Evolutionary conservation across 192 early-diverging fungal genomes (phyloP), one percentile per base, ranked within the genome.

Genomic region (Funneliformis geosporum): DNA sequence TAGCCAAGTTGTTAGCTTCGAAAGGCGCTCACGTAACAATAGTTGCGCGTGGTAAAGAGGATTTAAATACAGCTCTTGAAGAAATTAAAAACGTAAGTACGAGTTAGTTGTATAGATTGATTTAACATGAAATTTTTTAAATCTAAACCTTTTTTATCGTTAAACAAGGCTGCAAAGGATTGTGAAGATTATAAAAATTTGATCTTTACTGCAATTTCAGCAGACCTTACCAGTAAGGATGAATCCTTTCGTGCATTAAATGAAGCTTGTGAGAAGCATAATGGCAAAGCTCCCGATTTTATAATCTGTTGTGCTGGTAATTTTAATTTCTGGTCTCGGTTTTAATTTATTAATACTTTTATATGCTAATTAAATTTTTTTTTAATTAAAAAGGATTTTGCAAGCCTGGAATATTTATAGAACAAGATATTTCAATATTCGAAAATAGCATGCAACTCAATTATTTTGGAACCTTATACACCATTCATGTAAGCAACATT

Each of bases 1-100:
- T 93, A 0, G 91, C 91, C n/a, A 81, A 88, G 40, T 86, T 91
- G 43, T 80, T 93, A 50, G 92, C 87, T 2, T 88, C 89, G 25
- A 85, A 86, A 42, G 92, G 93, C 12, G 93, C 93, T 1, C 86
- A 93, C 78, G 88, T 93, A 1, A 90, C 90, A 0, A 93, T 93
- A 78, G 87, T 92, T 1, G 93, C 92, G 8, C 82, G 88, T 39
- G 85, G 86, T 44, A 78, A 79, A 42, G 71, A 59, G 0, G 81
- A 85, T 38, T 83, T 91, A 7, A 80, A 90, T 73, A 83, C 80
- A 16, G 92, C 93, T 4, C 40, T 90, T 6, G 85, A 82, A 33
- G 85, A 80, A 59, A 67, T 62, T 23, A 64, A 72, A 67, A 71
- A 10, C 5, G 46, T 38, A 75, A 60, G 47, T 50, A 55, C 16